phyloP scores from a whole-genome alignment of 2,329 filamentous ascomycete species.

The Leptographium procerum region DNA sequence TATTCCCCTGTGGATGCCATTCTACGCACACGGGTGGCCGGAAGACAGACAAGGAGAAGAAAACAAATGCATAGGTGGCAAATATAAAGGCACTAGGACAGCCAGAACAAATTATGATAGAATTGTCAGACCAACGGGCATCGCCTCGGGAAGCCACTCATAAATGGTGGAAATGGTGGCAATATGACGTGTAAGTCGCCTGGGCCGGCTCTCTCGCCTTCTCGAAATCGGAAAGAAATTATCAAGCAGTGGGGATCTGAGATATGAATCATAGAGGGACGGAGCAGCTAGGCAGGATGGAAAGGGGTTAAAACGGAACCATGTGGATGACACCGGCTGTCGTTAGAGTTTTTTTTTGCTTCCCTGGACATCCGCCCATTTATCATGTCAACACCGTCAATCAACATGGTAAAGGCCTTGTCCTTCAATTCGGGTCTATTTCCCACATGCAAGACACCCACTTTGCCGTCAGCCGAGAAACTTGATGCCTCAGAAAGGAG shows the following conservation, averaged over 20 bases:
- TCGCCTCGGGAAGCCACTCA: background rate
- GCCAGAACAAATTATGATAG: background rate
- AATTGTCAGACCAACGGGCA: background rate
- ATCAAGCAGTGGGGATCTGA: no score
- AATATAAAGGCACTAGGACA: background rate
- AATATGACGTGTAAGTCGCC: background rate
- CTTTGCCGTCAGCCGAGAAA: background rate
- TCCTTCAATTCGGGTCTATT: background rate
- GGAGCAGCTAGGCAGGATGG: background rate
- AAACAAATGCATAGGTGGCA: background rate
- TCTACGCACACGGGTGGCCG: background rate
- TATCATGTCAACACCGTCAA: background rate
- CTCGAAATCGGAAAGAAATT: background rate
- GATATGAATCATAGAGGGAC: background rate
- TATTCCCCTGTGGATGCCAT: background rate
- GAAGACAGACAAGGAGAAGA: background rate
- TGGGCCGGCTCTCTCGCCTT: background rate
- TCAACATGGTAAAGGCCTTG: background rate
- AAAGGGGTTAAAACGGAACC: background rate
- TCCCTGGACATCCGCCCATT: no score
- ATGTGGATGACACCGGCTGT: background rate
- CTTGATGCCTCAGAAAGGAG: background rate
- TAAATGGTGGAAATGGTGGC: background rate
- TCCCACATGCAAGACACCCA: background rate
- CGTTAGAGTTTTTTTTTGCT: background rate